Evolutionary conservation across 164 flowering plant genomes (phyloP).

Genomic region (Stephania yunnanensis): DNA sequence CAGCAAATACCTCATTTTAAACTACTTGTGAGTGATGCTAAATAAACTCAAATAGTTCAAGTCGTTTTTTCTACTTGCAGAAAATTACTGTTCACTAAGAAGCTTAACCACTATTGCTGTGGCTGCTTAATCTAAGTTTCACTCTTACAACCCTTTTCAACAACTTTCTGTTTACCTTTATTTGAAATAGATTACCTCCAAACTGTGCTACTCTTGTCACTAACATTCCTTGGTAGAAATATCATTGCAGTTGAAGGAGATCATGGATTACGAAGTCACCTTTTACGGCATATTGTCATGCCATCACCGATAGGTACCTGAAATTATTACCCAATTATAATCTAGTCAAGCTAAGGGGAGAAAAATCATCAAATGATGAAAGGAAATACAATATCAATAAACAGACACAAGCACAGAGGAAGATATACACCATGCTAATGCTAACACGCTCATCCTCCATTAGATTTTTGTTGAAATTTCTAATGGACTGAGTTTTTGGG

Average conservation of each 20-base stretch:
- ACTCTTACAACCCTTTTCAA: neutral
- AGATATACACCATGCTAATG: slow-evolving; percentile 72
- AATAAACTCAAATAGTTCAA: neutral
- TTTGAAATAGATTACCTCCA: neutral
- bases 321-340: neutral
- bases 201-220: slow-evolving; percentile 1
- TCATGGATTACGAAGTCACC: slow-evolving; percentile 21
- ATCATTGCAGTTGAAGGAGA: too few relatives aligned
- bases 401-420: neutral
- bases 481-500: slow-evolving; percentile 56
- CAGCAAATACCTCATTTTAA: neutral
- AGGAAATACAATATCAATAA: neutral
- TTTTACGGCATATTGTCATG: slow-evolving; percentile 80
- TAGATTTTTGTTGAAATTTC: slow-evolving; percentile 56
- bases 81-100: neutral
- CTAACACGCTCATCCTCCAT: slow-evolving; percentile 69
- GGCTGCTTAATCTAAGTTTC: neutral
- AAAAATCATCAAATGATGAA: neutral
- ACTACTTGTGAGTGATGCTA: neutral
- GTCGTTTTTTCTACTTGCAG: neutral
- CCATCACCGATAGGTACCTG: slow-evolving; percentile 96
- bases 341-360: slow-evolving; percentile 3
- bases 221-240: neutral
- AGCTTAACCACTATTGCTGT: neutral
- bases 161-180: neutral